Evolutionary conservation across 2,329 filamentous ascomycete species (phyloP).

Genomic region (Lecanosticta acicola): DNA sequence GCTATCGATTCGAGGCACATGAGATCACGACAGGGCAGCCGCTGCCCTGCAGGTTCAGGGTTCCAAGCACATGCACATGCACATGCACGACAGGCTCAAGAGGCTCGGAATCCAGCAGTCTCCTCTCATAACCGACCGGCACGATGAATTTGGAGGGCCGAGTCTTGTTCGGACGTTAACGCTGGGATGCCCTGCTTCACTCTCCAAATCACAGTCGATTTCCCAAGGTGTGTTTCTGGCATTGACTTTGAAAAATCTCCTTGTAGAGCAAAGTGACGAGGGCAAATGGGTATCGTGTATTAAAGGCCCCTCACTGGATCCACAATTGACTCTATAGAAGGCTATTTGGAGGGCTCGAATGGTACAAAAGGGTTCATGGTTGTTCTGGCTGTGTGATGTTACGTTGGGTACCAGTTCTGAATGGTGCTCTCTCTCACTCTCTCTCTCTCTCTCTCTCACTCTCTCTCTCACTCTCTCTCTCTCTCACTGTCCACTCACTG

Average conservation of each 20-base stretch:
- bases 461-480: too few relatives aligned
- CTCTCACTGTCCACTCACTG: too few relatives aligned
- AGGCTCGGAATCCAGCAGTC: not conserved
- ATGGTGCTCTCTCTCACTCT: too few relatives aligned
- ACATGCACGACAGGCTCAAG: constrained; percentile 1
- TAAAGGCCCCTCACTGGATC: not conserved
- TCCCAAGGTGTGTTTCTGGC: not conserved
- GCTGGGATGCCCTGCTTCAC: constrained; percentile 4
- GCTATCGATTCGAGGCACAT: not conserved
- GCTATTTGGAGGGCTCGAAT: not conserved
- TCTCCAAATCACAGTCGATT: not conserved
- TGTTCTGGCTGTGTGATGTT: not conserved
- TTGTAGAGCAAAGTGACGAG: not conserved
- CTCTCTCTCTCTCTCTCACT: too few relatives aligned
- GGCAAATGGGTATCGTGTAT: not conserved
- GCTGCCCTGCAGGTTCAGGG: not conserved
- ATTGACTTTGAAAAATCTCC: not conserved
- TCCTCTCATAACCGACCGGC: not conserved
- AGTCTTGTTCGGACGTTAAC: not conserved
- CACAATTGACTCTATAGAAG: too few relatives aligned
- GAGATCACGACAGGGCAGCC: not conserved
- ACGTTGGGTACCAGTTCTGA: not conserved
- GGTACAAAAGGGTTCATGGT: not conserved
- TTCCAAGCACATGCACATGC: constrained; percentile 6
- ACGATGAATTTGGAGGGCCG: not conserved